Evolutionary conservation across 148 eudicot genomes (phyloP).

Genomic region (Polygonum aviculare): DNA sequence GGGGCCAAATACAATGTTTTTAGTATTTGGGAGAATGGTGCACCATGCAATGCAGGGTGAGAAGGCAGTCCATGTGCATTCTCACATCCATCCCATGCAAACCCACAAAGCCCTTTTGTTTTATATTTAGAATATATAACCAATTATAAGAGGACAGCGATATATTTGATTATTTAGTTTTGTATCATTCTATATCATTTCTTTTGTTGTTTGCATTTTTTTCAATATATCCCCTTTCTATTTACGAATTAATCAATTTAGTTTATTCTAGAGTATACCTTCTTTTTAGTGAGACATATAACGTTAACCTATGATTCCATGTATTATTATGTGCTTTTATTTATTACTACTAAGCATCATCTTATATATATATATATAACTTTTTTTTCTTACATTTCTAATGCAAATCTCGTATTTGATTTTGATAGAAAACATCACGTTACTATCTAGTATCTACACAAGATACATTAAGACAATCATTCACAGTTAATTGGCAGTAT

Average conservation of each 20-base stretch:
- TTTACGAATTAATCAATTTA: not conserved
- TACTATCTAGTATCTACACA: too few relatives aligned
- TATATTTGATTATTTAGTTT: not conserved
- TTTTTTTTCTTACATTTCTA: too few relatives aligned
- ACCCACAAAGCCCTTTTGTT: not conserved
- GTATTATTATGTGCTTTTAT: too few relatives aligned
- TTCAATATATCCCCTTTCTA: not conserved
- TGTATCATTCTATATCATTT: not conserved
- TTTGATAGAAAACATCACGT: too few relatives aligned
- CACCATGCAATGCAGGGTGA: constrained; percentile 5
- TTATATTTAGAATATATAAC: not conserved
- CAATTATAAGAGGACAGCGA: not conserved
- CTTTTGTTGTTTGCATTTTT: not conserved
- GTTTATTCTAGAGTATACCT: not conserved
- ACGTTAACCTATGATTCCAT: too few relatives aligned
- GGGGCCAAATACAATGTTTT: constrained; percentile 8
- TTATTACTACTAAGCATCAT: too few relatives aligned
- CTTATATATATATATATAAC: too few relatives aligned
- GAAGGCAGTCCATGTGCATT: constrained; percentile 4
- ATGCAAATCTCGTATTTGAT: too few relatives aligned
- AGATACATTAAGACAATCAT: not conserved
- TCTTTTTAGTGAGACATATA: too few relatives aligned
- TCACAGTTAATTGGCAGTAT: not conserved
- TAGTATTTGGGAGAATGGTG: not conserved
- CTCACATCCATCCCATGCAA: not conserved